A percentile compares a stretch with the other conserved stretches of the same genome.
These are phyloP conservation scores for Corymbia maculata DNA, from an alignment of 345 rosid species.

Conservation along the genomic window DNA sequence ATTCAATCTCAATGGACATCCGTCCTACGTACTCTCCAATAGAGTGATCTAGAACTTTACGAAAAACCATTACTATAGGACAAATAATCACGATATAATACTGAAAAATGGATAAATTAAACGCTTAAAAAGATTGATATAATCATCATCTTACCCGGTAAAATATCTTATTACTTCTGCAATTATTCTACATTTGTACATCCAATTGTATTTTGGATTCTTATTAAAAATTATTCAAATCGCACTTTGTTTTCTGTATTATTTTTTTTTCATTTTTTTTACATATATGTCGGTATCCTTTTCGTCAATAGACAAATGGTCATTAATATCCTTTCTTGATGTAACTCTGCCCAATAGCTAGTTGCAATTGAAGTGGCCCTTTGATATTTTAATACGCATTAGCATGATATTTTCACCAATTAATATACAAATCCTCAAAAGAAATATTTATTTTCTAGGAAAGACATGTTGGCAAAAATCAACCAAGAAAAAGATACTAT, in stretches of 20 bases:
- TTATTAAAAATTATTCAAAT: neutral
- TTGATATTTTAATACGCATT: neutral
- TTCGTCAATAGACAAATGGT: neutral
- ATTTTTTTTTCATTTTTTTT: neutral
- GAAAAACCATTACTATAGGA: neutral
- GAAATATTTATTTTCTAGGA: neutral
- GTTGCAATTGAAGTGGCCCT: neutral
- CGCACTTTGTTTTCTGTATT: neutral
- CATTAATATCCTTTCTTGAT: neutral
- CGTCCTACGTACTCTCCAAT: neutral
- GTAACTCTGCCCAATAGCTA: neutral
- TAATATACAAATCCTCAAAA: neutral
- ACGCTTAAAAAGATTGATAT: neutral
- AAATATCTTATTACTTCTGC: neutral
- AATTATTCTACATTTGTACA: neutral
- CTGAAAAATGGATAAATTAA: neutral
- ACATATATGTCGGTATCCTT: neutral
- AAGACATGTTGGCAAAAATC: neutral
- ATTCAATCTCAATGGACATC: too few relatives aligned
- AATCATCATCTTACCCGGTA: rapidly evolving
- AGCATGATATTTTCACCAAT: neutral
- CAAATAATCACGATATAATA: neutral
- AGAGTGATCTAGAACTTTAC: neutral
- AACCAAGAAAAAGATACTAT: neutral
- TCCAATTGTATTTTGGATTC: neutral